These are phyloP conservation scores for Chlorophyllum brunneum DNA, from an alignment of 768 basidiomycete genomes.

Conservation along the genomic window DNA sequence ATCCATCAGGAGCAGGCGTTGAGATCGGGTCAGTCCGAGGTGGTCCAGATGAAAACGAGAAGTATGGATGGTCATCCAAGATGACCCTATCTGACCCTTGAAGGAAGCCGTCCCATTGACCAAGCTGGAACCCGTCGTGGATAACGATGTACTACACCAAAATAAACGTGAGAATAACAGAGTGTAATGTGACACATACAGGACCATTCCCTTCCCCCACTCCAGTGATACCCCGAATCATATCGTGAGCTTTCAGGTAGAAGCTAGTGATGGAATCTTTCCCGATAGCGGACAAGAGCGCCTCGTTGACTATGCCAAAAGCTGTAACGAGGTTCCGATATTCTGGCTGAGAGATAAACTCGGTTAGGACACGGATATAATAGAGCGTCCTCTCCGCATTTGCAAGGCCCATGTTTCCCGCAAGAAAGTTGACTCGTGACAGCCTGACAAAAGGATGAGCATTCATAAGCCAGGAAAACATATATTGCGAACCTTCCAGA, in stretches of 20 bases:
- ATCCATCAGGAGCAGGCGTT: constrained; percentile 25
- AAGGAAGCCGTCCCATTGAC: constrained; percentile 46
- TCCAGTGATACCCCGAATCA: constrained; percentile 69
- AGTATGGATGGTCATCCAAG: constrained; percentile 70
- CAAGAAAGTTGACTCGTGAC: constrained; percentile 56
- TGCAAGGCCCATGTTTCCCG: constrained; percentile 79
- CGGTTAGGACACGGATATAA: constrained; percentile 68
- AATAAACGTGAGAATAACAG: background rate
- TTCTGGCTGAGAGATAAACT: constrained; percentile 76
- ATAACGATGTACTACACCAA: constrained; percentile 46
- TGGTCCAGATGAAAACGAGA: constrained; percentile 55
- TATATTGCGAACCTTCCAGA: constrained; percentile 45
- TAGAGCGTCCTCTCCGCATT: constrained; percentile 79
- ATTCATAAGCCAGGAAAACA: background rate
- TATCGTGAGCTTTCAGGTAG: constrained; percentile 53
- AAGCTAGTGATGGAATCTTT: constrained; percentile 50
- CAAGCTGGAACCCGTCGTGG: constrained; percentile 42
- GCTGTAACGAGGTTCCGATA: constrained; percentile 48
- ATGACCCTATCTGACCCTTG: constrained; percentile 56
- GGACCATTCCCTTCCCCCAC: constrained; percentile 65
- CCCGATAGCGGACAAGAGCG: constrained; percentile 45
- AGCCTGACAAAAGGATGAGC: constrained; percentile 19
- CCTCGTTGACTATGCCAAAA: constrained; percentile 67
- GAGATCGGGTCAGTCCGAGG: constrained; percentile 31
- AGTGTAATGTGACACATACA: constrained; percentile 16